These are phyloP conservation scores for Fusarium brachygibbosum DNA, from an alignment of 2,329 filamentous ascomycete genomes.

Conservation along the genomic window DNA sequence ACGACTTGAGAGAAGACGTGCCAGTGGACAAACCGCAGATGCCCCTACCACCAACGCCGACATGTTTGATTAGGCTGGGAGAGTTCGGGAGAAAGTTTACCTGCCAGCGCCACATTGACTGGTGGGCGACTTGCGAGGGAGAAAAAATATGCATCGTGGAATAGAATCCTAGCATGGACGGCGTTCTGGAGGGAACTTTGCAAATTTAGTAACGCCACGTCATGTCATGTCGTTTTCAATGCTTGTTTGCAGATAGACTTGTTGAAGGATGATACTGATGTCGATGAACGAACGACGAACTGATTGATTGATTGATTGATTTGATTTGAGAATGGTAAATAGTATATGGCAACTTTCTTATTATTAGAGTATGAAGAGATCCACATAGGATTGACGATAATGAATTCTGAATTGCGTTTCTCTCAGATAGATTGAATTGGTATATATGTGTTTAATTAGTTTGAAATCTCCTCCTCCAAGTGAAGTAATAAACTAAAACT, in stretches of 20 bases:
- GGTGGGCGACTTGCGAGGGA: background rate
- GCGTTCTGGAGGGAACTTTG: constrained; percentile 45
- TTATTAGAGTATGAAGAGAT: constrained; percentile 33
- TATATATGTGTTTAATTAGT: background rate
- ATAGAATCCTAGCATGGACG: constrained; percentile 34
- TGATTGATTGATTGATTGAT: constrained; percentile 23
- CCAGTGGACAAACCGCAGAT: constrained; percentile 50
- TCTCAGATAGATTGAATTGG: background rate
- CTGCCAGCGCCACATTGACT: background rate
- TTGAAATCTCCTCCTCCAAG: background rate
- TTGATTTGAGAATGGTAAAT: constrained; percentile 35
- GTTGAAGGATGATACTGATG: constrained; percentile 43
- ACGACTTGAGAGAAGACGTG: constrained; percentile 66
- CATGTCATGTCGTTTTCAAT: constrained; percentile 41
- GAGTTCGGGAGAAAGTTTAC: background rate
- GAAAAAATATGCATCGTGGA: constrained; percentile 31
- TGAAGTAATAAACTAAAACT: constrained; percentile 1
- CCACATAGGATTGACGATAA: constrained; percentile 33
- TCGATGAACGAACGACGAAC: constrained; percentile 45
- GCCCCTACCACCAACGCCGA: constrained; percentile 31
- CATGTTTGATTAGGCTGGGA: constrained; percentile 36
- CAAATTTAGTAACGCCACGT: constrained; percentile 31
- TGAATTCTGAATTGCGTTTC: constrained; percentile 23
- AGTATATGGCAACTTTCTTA: constrained; percentile 25
- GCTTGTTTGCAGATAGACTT: constrained; percentile 48